These are phyloP conservation scores for Fagopyrum esculentum DNA, from an alignment of 148 eudicot species.

Conservation along the genomic window DNA sequence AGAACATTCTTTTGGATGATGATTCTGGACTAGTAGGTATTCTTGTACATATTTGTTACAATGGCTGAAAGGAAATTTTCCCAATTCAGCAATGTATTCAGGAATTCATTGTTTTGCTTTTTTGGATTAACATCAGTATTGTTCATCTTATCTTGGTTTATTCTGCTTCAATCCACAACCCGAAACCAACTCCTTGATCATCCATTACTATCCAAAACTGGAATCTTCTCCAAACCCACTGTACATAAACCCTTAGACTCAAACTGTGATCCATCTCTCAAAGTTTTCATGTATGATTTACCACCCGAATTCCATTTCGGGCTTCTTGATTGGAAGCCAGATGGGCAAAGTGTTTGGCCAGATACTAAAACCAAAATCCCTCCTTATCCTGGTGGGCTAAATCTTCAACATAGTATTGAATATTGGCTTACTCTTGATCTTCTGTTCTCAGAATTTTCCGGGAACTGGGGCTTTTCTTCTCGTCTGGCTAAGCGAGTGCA, in stretches of 20 bases:
- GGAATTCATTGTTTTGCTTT: neutral
- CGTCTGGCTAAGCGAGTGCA: slow-evolving; percentile 66
- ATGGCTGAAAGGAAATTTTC: neutral
- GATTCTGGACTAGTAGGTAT: neutral
- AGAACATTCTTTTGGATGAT: neutral
- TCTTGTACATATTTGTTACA: neutral
- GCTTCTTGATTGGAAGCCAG: slow-evolving; percentile 58
- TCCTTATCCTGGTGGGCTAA: slow-evolving; percentile 77
- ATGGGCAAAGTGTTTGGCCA: slow-evolving; percentile 62
- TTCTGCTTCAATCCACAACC: neutral
- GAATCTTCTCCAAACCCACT: neutral
- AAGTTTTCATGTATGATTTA: slow-evolving; percentile 89
- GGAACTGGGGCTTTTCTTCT: slow-evolving; percentile 20
- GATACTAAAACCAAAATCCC: slow-evolving; percentile 59
- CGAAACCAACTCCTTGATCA: neutral
- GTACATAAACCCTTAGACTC: neutral
- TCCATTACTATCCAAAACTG: neutral
- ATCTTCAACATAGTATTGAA: slow-evolving; percentile 90
- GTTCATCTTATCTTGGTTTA: neutral
- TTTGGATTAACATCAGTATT: neutral
- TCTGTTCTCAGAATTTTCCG: slow-evolving; percentile 51
- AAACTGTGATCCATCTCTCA: slow-evolving; percentile 24
- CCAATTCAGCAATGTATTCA: neutral
- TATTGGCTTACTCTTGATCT: slow-evolving; percentile 97
- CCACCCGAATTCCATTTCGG: slow-evolving; percentile 88